A percentile compares a stretch with the other conserved stretches of the same genome.
Evolutionary conservation across 257 asterid species (phyloP).

Genomic region (Haberlea rhodopensis): DNA sequence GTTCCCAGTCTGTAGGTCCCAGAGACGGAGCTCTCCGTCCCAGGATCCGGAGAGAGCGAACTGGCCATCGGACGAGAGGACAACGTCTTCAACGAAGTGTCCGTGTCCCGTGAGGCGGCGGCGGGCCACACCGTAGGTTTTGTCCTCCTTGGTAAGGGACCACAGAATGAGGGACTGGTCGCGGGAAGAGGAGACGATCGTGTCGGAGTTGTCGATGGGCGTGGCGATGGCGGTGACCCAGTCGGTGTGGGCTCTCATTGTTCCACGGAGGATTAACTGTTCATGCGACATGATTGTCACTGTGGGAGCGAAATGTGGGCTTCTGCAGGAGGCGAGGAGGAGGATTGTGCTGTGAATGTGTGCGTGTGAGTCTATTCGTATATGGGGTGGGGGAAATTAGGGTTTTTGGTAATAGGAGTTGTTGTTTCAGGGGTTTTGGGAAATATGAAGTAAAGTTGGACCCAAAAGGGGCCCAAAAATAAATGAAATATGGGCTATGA

Average conservation of each 20-base stretch:
- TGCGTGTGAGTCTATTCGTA: too few species aligned
- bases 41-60: constrained; percentile 90
- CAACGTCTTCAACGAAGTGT: constrained; percentile 81
- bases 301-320: neutral
- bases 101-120: constrained; percentile 86
- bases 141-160: constrained; percentile 58
- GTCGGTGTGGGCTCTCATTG: constrained; percentile 82
- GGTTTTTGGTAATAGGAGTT: neutral
- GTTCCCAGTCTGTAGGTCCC: constrained; percentile 69
- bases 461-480: neutral
- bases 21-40: constrained; percentile 92
- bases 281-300: constrained; percentile 54
- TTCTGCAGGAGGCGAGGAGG: neutral
- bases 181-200: constrained; percentile 76
- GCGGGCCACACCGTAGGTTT: constrained; percentile 56
- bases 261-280: constrained; percentile 66
- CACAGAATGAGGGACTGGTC: constrained; percentile 78
- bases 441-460: neutral
- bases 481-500: neutral
- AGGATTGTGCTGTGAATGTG: neutral
- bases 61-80: constrained; percentile 84
- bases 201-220: constrained; percentile 78
- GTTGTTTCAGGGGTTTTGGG: neutral
- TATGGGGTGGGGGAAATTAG: neutral
- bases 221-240: constrained; percentile 94